Evolutionary conservation across 441 rosid species (phyloP).

Genomic region (Populus tomentosa): DNA sequence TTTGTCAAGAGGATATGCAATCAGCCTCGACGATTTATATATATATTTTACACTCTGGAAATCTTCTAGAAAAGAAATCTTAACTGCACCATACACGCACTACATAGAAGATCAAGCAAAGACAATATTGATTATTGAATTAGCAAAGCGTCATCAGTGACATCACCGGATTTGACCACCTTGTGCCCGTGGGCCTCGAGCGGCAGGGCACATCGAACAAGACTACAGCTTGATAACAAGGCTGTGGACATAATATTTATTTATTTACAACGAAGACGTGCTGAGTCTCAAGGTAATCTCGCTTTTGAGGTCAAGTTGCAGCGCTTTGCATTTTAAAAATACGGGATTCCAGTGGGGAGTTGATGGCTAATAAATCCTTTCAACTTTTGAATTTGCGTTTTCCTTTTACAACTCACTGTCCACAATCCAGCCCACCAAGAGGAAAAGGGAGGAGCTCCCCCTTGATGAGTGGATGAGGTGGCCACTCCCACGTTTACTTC

Average conservation of each 20-base stretch:
- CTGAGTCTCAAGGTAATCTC: neutral
- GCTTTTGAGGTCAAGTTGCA: constrained; percentile 4
- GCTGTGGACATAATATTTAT: neutral
- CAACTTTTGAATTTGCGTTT: constrained; percentile 1
- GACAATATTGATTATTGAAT: neutral
- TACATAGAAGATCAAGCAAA: neutral
- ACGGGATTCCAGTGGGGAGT: neutral
- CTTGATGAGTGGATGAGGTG: constrained; percentile 1
- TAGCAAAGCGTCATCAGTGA: constrained; percentile 9
- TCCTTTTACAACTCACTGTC: constrained; percentile 17
- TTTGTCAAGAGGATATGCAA: too few relatives aligned
- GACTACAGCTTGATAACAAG: neutral
- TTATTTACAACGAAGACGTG: neutral
- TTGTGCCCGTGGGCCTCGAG: neutral
- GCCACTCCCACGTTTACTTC: neutral
- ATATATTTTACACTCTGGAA: neutral
- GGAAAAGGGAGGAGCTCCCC: neutral
- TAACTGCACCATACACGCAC: neutral
- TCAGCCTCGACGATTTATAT: too few relatives aligned
- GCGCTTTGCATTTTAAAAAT: neutral
- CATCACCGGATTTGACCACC: neutral
- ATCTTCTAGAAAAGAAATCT: neutral
- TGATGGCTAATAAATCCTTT: constrained; percentile 5
- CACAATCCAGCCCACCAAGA: neutral
- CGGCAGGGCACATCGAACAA: neutral